Evolutionary conservation across 192 early-diverging fungal genomes (phyloP), one percentile per base, ranked within the genome.

Genomic region (Rhizophagus clarus): DNA sequence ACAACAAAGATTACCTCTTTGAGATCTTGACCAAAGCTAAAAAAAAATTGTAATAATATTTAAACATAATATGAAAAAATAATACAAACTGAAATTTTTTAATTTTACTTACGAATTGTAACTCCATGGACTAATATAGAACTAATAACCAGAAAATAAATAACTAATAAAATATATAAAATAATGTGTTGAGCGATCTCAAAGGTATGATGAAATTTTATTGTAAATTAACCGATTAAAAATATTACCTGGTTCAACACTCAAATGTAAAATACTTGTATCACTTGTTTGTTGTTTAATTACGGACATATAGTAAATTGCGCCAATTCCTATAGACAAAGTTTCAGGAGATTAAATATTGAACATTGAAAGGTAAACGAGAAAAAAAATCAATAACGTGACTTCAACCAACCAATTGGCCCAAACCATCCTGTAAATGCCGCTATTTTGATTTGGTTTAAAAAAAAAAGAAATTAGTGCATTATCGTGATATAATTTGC

Each of bases 351-450:
- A 40, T 45, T 45, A 0, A 45, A 45, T 45, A 45, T 45, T 45
- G 9, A 0, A 37, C 8, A 40, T 40, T 40, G 34, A 34, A 34
- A 2, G 37, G 37, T 40, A 8, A 32, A 40, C 6, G 11, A 45
- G 11, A 45, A 45, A 12, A 45, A 45, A 12, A 37, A 37, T 37
- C 5, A 40, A 45, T 45, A 10, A 45, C 11, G 42, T 45, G 42
- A 45, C 9, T 12, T 45, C 0, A 45, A 45, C 11, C 4, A 45
- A 45, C 93, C 94, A 67, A 98, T 94, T 7, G 96, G 96, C 0
- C 96, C 97, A 80, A 98, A 98, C 94, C 94, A 98, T 12, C 96
- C 95, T 12, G 90, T 91, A 82, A 96, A 96, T 5, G 93, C 85
- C 0, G 94, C 94, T 76, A 42, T 22, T 47, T 14, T 40, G 5